Base-by-base conservation (phyloP, 768 basidiomycete genomes). In the Mycena epipterygia region DNA sequence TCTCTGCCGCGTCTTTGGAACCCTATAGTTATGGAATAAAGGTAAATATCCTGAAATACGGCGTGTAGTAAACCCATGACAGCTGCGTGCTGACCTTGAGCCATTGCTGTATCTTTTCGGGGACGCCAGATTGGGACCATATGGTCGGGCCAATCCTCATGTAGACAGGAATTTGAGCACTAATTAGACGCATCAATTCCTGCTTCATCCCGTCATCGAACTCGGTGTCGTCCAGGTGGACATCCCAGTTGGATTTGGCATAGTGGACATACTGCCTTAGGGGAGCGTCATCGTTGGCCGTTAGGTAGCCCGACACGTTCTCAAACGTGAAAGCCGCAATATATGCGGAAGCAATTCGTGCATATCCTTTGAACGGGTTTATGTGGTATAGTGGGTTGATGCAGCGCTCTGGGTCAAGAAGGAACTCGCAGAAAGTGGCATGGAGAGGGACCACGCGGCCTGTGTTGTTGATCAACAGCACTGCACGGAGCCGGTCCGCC, bases 371-470 rank as follows among this genome's bases (percentile, higher is more conserved):
- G 13, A 37, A 37, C 30, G 11, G 27, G 62, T 42, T 53, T 29
- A 64, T 21, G 14, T 42, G 33, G 29, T 64, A 64, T 42, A 64
- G 62, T 41, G 49, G 51, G 49, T 53, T 14, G 21, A 42, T 41
- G 39, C 62, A 64, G 29, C 62, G 51, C 25, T 53, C 6, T 2
- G 37, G 62, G 29, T 64, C 62, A 53, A 53, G 39, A 41, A 64
- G 62, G 30, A 64, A 64, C 46, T 63, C 61, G 46, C 23, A 16
- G 61, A 63, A 51, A 25, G 61, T 63, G 17, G 61, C 61, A n/a
- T 64, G 62, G 19, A 64, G 39, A 30, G 62, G 51, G 27, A 53
- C 51, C 13, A 64, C 39, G 29, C 16, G 17, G 27, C 37, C 39
- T 32, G 53, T 1, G 19, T 52, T 41, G 29, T 64, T 39, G 4